phyloP scores from a whole-genome alignment of 371 early-diverging fungal genomes.

The Mortierella sp. region DNA sequence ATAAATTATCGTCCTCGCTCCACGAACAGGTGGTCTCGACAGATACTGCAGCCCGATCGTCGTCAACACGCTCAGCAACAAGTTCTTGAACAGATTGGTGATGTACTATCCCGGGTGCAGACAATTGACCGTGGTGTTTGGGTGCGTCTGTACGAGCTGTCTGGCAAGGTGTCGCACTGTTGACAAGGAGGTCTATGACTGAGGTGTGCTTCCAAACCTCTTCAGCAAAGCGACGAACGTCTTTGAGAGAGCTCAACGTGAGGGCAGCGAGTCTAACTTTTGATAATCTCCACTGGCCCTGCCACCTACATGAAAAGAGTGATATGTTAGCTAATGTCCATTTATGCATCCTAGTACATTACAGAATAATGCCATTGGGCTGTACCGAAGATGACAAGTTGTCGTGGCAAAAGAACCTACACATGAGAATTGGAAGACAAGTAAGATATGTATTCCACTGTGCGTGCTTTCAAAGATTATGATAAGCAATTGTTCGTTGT shows the following conservation, averaged over 20 bases:
- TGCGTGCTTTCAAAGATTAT: neutral
- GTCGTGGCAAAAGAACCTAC: no score
- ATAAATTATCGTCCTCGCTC: conserved; percentile 43
- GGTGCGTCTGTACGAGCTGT: conserved; percentile 21
- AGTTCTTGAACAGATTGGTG: conserved; percentile 39
- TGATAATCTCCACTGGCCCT: conserved; percentile 45
- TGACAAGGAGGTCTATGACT: conserved; percentile 41
- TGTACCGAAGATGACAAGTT: conserved; percentile 54
- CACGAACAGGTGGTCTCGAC: conserved; percentile 25
- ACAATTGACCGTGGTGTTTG: conserved; percentile 43
- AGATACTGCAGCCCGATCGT: conserved; percentile 36
- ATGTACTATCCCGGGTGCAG: conserved; percentile 37
- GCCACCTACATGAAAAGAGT: conserved; percentile 11
- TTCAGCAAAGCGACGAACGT: conserved; percentile 23
- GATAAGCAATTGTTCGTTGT: neutral
- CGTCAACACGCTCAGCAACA: conserved; percentile 32
- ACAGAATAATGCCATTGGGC: neutral
- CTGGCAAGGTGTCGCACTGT: conserved; percentile 34
- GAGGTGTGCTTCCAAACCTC: conserved; percentile 16
- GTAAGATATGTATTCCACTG: neutral
- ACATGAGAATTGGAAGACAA: neutral
- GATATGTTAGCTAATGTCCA: neutral
- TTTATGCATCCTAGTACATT: no score
- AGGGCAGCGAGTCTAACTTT: conserved; percentile 30
- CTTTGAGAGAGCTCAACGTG: conserved; percentile 46